Base-by-base conservation (phyloP, 108 stramenopile species). In the Schizochytrium sp. region DNA sequence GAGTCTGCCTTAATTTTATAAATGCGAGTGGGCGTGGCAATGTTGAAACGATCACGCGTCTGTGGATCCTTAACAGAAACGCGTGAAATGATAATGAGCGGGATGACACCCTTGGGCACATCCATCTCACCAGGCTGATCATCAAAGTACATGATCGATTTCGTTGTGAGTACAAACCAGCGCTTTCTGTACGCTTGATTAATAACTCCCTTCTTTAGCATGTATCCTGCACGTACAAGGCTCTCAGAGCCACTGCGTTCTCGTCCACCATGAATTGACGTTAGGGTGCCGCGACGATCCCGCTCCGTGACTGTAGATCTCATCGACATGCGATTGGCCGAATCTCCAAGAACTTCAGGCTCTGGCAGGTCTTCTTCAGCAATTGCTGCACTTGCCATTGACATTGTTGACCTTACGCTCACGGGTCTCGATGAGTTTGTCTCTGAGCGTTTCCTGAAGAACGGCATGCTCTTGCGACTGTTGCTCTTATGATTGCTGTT, bases 81-180 rank as follows among this genome's bases (percentile, higher is more conserved):
- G 49, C 55, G 47, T 10, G 5, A 19, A 47, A 83, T 53, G 15
- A 83, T 55, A 10, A 55, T 53, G 0, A 83, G 76, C 76, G 76
- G 53, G 28, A 83, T 42, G 15, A 55, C 47, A n/a, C 76, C 76
- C 53, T 83, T 83, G 76, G 76, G 76, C 2, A 42, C 53, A 28
- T 83, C 76, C 5, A n/a, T 42, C n/a, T 40, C 76, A 38, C 76
- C 47, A n/a, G 76, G 76, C 76, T 83, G 47, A 53, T 83, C 76
- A 40, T 83, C 76, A 83, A 83, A 83, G 76, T 83, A 83, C 50
- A 83, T 55, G 76, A 83, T 47, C 5, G 76, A 55, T 53, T 55
- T 83, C 28, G 76, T 83, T 53, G 76, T 83, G 50, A 83, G 76
- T 53, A 83, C 76, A 53, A 83, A 83, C 76, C 76, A 83, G 8